Conservation (phyloP, 2,329 filamentous ascomycete genomes). For the Graphium sp. region DNA sequence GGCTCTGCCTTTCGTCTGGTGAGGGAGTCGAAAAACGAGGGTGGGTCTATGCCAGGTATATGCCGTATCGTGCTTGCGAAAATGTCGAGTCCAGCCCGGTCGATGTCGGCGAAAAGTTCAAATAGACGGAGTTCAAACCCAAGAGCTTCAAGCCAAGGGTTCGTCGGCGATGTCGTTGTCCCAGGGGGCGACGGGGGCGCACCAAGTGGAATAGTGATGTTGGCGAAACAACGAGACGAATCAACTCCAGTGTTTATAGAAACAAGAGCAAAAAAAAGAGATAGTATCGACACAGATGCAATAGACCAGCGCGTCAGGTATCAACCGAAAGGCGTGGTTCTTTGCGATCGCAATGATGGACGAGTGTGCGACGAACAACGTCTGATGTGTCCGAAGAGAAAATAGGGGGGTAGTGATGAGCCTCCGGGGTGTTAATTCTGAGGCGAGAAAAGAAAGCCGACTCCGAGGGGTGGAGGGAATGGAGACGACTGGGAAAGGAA, state of each 20-base stretch:
- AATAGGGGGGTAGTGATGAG: constrained; percentile 8
- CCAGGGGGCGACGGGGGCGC: constrained; percentile 10
- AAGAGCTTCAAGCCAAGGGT: constrained; percentile 9
- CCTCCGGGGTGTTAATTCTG: constrained; percentile 11
- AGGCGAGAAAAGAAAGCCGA: constrained; percentile 7
- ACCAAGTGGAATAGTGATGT: constrained; percentile 6
- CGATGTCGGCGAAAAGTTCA: constrained; percentile 1
- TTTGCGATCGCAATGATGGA: constrained; percentile 10
- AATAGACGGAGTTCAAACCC: constrained; percentile 8
- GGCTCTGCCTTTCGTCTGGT: background rate
- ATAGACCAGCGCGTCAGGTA: constrained; percentile 6
- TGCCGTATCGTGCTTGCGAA: background rate
- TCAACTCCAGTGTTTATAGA: constrained; percentile 23
- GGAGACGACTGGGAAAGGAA: constrained; percentile 10
- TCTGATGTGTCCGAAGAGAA: constrained; percentile 10
- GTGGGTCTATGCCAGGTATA: background rate
- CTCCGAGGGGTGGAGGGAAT: constrained; percentile 12
- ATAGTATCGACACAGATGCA: constrained; percentile 10
- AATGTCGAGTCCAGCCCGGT: constrained; percentile 9
- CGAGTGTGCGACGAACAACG: constrained; percentile 12
- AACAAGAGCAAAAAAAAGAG: constrained; percentile 19
- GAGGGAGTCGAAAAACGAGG: background rate
- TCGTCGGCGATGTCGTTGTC: constrained; percentile 6
- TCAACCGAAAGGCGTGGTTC: constrained; percentile 11
- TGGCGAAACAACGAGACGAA: constrained; percentile 16